phyloP scores from a whole-genome alignment of 345 rosid species.

The Cardamine chenopodiifolia region DNA sequence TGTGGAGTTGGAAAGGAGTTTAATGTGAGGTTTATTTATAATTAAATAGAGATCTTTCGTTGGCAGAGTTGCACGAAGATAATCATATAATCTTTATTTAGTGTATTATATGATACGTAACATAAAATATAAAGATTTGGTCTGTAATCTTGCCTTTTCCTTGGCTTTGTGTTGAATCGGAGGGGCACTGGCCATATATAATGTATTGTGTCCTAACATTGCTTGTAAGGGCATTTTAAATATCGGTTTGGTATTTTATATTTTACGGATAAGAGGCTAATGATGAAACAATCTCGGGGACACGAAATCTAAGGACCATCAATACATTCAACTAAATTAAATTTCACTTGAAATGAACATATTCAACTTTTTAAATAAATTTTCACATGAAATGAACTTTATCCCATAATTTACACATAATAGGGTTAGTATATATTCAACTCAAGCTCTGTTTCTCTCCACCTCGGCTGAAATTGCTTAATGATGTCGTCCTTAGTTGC shows the following conservation, averaged over 20 bases:
- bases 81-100: slow-evolving; percentile 14
- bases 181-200: slow-evolving; percentile 16
- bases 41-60: neutral
- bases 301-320: neutral
- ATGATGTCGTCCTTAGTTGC: neutral
- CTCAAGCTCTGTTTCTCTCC: neutral
- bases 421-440: neutral
- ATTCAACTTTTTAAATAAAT: slow-evolving; percentile 1
- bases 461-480: neutral
- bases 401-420: neutral
- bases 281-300: slow-evolving; percentile 15
- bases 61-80: slow-evolving; percentile 16
- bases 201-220: slow-evolving; percentile 20
- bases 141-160: slow-evolving; percentile 21
- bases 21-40: slow-evolving; percentile 15
- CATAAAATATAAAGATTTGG: slow-evolving; percentile 37
- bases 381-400: slow-evolving; percentile 1
- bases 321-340: neutral
- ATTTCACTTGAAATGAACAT: neutral
- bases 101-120: slow-evolving; percentile 14
- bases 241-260: slow-evolving; percentile 1
- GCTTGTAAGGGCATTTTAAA: slow-evolving; percentile 27
- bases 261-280: slow-evolving; percentile 2
- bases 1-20: slow-evolving; percentile 23
- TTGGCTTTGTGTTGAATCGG: slow-evolving; percentile 27